Base-by-base conservation (phyloP, 1,139 yeast species). In the Geotrichum armillariae region DNA sequence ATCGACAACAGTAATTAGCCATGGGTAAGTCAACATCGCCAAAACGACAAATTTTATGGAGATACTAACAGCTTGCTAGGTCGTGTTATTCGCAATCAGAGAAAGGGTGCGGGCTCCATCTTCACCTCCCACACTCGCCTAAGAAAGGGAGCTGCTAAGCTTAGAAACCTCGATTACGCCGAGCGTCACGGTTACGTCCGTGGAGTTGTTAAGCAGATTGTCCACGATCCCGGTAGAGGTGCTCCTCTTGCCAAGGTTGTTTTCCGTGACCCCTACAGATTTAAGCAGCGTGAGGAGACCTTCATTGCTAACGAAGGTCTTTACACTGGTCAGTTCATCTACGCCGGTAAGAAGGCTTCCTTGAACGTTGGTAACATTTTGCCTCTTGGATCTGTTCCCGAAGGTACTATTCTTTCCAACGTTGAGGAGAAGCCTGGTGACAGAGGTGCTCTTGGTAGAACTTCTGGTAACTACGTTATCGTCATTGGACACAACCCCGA, bases 81-180 rank as follows among this genome's bases (percentile, higher is more conserved):
- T 88, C 93, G 99, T 86, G 99, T 94, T 81, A 94, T 94, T 83
- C 95, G 99, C 83, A 93, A 94, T 85, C 99, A 94, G 87, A 91
- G 99, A 89, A 94, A 94, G 83, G 98, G 98, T 85, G 98, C 97
- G 80, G 99, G 99, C 75, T 91, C 98, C 73, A 90, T 94, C 85
- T 94, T 94, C 90, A 87, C 95, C 77, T 84, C 99, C 72, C 96
- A 91, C 93, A 93, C 98, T 83, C 93, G 98, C 81, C 89, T 94
- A 78, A 89, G 99, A 86, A 88, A 94, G 82, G 99, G 99, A 77
- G 98, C 99, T 75, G 99, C 99, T 76, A 93, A 91, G 87, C 86
- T 91, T 77, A 89, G 99, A 85, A 86, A 96, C 75, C 86, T 93
- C 78, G 99, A 93, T 78, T 93, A 83, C 72, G 96, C 98, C 76